Percentiles rank a stretch among this genome's conserved stretches.
These are phyloP conservation scores for Chytriomyces sp. DNA, from an alignment of 192 early-diverging fungal species.

Conservation along the genomic window DNA sequence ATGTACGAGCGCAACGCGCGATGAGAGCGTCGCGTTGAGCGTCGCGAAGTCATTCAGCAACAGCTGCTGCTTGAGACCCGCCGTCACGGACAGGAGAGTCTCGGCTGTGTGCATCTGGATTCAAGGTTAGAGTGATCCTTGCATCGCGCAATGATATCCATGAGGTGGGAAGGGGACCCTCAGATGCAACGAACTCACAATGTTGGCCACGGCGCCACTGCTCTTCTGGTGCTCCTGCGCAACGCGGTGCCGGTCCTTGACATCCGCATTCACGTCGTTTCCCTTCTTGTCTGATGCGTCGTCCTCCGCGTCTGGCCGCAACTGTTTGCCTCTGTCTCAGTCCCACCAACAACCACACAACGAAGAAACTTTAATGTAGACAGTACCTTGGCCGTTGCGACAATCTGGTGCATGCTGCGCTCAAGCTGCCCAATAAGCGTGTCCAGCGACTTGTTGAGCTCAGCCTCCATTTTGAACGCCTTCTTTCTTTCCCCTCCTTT, in stretches of 20 bases:
- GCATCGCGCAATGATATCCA: too few relatives aligned
- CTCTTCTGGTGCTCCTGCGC: conserved; percentile 44
- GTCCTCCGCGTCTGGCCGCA: too few relatives aligned
- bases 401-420: not conserved
- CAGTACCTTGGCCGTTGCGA: not conserved
- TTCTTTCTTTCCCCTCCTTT: too few relatives aligned
- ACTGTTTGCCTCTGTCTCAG: too few relatives aligned
- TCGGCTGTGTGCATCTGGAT: conserved; percentile 37
- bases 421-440: conserved; percentile 6
- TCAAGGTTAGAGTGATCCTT: too few relatives aligned
- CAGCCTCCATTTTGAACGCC: conserved; percentile 22
- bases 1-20: conserved; percentile 22
- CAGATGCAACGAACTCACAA: conserved; percentile 22
- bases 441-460: conserved; percentile 25
- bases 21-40: conserved; percentile 27
- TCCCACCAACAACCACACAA: too few relatives aligned
- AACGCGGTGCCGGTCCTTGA: conserved; percentile 39
- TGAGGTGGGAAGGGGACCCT: not conserved
- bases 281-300: too few relatives aligned
- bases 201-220: conserved; percentile 39
- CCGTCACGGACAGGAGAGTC: conserved; percentile 44
- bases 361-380: too few relatives aligned
- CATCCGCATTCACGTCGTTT: not conserved
- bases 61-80: conserved; percentile 47
- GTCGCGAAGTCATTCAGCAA: conserved; percentile 45